These are phyloP conservation scores for Decorospora gaudefroyi DNA, from an alignment of 2,329 filamentous ascomycete species.

Conservation along the genomic window DNA sequence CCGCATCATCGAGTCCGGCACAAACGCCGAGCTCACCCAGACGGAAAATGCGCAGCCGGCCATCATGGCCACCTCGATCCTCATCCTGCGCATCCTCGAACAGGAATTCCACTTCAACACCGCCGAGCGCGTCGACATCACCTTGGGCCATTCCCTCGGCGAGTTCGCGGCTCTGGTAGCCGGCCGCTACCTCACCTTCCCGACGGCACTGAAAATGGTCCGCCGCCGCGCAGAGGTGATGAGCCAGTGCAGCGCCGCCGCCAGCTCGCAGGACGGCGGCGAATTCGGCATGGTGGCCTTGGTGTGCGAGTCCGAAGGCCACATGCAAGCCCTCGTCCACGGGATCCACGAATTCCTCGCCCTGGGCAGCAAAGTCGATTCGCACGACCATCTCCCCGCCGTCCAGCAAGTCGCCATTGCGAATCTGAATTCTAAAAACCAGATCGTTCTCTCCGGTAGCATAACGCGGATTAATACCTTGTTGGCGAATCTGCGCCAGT, in stretches of 20 bases:
- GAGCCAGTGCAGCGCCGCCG: constrained; percentile 72
- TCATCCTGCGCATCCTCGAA: constrained; percentile 87
- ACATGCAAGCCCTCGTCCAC: constrained; percentile 69
- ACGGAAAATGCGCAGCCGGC: constrained; percentile 91
- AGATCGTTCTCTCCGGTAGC: constrained; percentile 90
- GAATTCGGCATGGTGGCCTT: constrained; percentile 95
- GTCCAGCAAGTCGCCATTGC: constrained; percentile 89
- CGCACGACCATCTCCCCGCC: constrained; percentile 68
- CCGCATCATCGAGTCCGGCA: constrained; percentile 76
- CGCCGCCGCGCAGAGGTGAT: constrained; percentile 79
- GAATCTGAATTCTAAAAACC: constrained; percentile 94
- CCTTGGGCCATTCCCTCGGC: constrained; percentile 86
- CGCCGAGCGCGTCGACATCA: constrained; percentile 73
- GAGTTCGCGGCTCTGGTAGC: constrained; percentile 92
- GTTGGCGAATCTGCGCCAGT: constrained; percentile 82
- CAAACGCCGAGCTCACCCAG: constrained; percentile 74
- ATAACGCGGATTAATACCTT: constrained; percentile 81
- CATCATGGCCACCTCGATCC: constrained; percentile 91
- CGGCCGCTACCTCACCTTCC: constrained; percentile 76
- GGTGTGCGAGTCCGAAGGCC: constrained; percentile 77
- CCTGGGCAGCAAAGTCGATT: constrained; percentile 69
- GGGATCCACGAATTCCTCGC: constrained; percentile 81
- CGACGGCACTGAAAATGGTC: constrained; percentile 77
- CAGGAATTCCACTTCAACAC: constrained; percentile 79
- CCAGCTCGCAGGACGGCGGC: constrained; percentile 69